Evolutionary conservation across 106 monocot species (phyloP).

Genomic region (Dioscorea dumetorum): DNA sequence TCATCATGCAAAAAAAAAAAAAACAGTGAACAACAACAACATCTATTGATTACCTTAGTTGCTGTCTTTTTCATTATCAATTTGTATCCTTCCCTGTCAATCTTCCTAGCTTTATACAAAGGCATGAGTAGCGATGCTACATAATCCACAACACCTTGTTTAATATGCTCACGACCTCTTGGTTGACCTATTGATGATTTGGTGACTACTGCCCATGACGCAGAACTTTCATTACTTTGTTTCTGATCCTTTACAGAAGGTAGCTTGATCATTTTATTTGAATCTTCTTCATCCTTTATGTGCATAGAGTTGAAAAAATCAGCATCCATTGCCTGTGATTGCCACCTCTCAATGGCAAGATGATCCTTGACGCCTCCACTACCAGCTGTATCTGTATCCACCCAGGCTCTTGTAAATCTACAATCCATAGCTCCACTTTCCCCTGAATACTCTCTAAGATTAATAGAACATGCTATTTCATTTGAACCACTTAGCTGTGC

Average conservation of each 20-base stretch:
- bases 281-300: conserved; percentile 56
- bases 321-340: conserved; percentile 90
- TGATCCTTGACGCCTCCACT: conserved; percentile 84
- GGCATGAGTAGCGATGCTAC: conserved; percentile 88
- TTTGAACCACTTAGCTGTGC: conserved; percentile 34
- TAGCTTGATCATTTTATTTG: conserved; percentile 19
- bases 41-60: conserved; percentile 59
- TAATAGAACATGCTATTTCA: conserved; percentile 37
- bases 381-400: conserved; percentile 72
- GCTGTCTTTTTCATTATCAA: conserved; percentile 89
- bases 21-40: conserved; percentile 2
- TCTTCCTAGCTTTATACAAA: conserved; percentile 78
- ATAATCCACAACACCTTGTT: conserved; percentile 86
- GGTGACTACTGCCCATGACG: conserved; percentile 50
- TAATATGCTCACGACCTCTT: conserved; percentile 65
- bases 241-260: conserved; percentile 15
- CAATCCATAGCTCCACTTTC: conserved; percentile 60
- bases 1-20: neutral
- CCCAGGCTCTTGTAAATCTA: conserved; percentile 83
- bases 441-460: conserved; percentile 56
- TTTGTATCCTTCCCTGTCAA: conserved; percentile 91
- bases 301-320: conserved; percentile 54
- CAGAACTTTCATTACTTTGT: conserved; percentile 35
- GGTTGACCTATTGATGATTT: conserved; percentile 37
- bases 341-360: conserved; percentile 96